phyloP scores from a whole-genome alignment of 495 filamentous ascomycete species.

The Podospora sp. region DNA sequence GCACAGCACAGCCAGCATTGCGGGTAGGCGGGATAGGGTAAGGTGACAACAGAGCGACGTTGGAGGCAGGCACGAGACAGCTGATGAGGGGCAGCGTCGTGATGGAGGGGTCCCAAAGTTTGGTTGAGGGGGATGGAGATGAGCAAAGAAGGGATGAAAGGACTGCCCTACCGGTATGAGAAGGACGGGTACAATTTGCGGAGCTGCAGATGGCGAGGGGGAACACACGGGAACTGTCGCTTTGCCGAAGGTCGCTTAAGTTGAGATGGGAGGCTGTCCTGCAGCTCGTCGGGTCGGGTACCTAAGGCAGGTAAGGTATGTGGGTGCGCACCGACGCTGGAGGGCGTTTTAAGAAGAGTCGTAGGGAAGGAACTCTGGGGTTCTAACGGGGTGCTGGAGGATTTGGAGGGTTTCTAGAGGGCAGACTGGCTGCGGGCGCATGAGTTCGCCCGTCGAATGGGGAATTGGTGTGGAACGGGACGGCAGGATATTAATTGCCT shows the following conservation, averaged over 20 bases:
- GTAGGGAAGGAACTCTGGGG: not conserved
- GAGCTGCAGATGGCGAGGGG: slow-evolving; percentile 10
- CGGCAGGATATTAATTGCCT: slow-evolving; percentile 31
- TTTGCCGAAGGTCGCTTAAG: slow-evolving; percentile 17
- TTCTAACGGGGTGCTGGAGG: not conserved
- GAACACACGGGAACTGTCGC: not conserved
- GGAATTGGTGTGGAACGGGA: slow-evolving; percentile 20
- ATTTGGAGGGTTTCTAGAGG: not conserved
- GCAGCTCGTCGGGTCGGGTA: slow-evolving; percentile 8
- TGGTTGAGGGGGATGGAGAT: not conserved
- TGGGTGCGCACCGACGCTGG: not conserved
- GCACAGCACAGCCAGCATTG: slow-evolving; percentile 7
- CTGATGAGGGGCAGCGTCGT: not conserved
- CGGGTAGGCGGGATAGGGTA: slow-evolving; percentile 3
- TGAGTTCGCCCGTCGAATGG: not conserved
- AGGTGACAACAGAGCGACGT: slow-evolving; percentile 13
- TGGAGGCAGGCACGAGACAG: not conserved
- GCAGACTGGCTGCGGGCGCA: not conserved
- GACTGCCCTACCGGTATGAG: slow-evolving; percentile 29
- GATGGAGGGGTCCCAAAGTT: not conserved
- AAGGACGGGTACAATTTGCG: slow-evolving; percentile 23
- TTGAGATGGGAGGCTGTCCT: slow-evolving; percentile 10
- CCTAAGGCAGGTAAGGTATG: too few relatives aligned
- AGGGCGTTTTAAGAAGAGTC: not conserved
- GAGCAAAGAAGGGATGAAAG: not conserved